Percentiles rank a stretch among this genome's conserved stretches.
Evolutionary conservation across 1,139 yeast species (phyloP).

Genomic region (Nadsonia starkeyi-henricii): DNA sequence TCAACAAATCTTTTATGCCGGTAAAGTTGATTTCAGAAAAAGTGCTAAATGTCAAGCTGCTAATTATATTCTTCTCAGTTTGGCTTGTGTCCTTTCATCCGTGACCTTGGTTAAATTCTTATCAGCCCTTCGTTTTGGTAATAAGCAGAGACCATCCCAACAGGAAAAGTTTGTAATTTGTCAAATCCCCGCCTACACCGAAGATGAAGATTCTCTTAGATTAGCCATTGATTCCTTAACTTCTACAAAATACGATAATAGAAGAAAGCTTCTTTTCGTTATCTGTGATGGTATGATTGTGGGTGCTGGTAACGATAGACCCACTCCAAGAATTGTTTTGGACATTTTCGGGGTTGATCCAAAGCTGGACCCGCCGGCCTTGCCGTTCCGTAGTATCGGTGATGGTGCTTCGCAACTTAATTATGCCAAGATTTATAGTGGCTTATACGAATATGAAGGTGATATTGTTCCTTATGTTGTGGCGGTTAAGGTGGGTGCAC

Average conservation of each 20-base stretch:
- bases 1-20: conserved; percentile 22
- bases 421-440: conserved; percentile 24
- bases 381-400: conserved; percentile 23
- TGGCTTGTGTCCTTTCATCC: conserved; percentile 21
- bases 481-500: conserved; percentile 25
- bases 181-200: conserved; percentile 28
- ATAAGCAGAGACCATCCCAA: conserved; percentile 19
- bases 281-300: conserved; percentile 27
- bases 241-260: conserved; percentile 23
- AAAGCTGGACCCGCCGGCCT: conserved; percentile 23
- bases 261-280: conserved; percentile 23
- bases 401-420: conserved; percentile 25
- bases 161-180: conserved; percentile 25
- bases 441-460: conserved; percentile 25
- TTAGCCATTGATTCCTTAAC: conserved; percentile 26
- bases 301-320: conserved; percentile 26
- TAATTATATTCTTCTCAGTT: conserved; percentile 23
- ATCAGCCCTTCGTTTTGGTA: conserved; percentile 25
- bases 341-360: conserved; percentile 24
- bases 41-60: conserved; percentile 23
- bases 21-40: conserved; percentile 23
- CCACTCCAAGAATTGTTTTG: conserved; percentile 26
- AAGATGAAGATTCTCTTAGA: conserved; percentile 24
- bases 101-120: conserved; percentile 22
- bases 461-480: conserved; percentile 26